These are phyloP conservation scores for Priceomyces melissophilus DNA, from an alignment of 805 yeast genomes.

Conservation along the genomic window DNA sequence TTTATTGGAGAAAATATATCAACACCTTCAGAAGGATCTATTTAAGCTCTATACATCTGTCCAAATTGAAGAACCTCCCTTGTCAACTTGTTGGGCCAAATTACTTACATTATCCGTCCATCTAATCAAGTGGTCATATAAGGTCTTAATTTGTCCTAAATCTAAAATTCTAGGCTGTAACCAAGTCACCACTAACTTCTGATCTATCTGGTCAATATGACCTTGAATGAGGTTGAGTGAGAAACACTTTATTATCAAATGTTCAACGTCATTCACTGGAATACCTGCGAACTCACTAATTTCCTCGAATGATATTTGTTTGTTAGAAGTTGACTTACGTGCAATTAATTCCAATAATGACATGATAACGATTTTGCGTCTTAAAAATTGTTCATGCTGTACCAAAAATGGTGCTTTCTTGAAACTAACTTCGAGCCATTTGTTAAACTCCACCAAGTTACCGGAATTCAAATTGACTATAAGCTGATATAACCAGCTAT, in stretches of 20 bases:
- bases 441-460: constrained; percentile 63
- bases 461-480: constrained; percentile 75
- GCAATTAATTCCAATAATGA: constrained; percentile 86
- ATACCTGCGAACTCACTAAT: constrained; percentile 68
- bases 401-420: constrained; percentile 52
- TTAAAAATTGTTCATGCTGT: constrained; percentile 60
- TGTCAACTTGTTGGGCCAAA: constrained; percentile 43
- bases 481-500: constrained; percentile 69
- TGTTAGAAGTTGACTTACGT: constrained; percentile 65
- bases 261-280: constrained; percentile 75
- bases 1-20: not conserved
- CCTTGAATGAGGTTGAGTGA: constrained; percentile 83
- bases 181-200: constrained; percentile 82
- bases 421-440: constrained; percentile 37
- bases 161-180: constrained; percentile 94
- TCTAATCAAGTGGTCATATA: constrained; percentile 65
- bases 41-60: constrained; percentile 19
- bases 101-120: constrained; percentile 78
- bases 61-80: constrained; percentile 42
- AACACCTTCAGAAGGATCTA: not conserved
- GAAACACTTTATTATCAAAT: constrained; percentile 85
- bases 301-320: constrained; percentile 68
- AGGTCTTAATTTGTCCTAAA: constrained; percentile 68
- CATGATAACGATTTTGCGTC: constrained; percentile 90
- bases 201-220: constrained; percentile 81